Percentiles rank a stretch among this genome's conserved stretches.
phyloP scores from a whole-genome alignment of 306 rosid species.

The Glycyrrhiza uralensis region DNA sequence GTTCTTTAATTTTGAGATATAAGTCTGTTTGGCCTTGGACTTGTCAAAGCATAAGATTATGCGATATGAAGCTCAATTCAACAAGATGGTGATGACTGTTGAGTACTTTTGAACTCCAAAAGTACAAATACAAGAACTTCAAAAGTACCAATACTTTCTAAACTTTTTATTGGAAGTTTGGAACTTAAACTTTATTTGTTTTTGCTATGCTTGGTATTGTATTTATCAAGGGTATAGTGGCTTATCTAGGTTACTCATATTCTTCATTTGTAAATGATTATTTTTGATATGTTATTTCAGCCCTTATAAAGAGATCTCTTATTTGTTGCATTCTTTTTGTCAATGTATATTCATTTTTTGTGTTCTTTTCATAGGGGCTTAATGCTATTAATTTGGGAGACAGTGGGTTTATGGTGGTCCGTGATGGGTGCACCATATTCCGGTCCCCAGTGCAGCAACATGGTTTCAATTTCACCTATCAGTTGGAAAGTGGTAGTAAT shows the following conservation, averaged over 20 bases:
- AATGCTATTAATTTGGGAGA: slow-evolving; percentile 96
- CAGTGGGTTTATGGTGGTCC: slow-evolving; percentile 94
- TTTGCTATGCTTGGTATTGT: background rate
- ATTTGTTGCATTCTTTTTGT: slow-evolving; percentile 6
- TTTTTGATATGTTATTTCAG: slow-evolving; percentile 5
- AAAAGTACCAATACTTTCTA: background rate
- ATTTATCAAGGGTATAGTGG: background rate
- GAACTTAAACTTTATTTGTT: background rate
- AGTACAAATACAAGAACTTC: background rate
- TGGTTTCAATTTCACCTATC: slow-evolving; percentile 94
- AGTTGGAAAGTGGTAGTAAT: slow-evolving; percentile 67
- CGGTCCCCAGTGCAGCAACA: slow-evolving; percentile 97
- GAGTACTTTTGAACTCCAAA: slow-evolving; percentile 5
- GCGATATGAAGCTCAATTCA: background rate
- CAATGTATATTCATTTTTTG: slow-evolving; percentile 19
- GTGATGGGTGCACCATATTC: slow-evolving; percentile 88
- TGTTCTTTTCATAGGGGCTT: slow-evolving; percentile 58
- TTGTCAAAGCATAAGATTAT: background rate
- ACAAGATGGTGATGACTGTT: background rate
- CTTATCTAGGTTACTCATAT: background rate
- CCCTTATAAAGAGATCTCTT: background rate
- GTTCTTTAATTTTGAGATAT: background rate
- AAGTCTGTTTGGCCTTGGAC: background rate
- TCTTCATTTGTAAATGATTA: background rate
- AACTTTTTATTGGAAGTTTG: background rate